Base-by-base conservation (phyloP, 805 yeast genomes). In the Candida silvicultrix region DNA sequence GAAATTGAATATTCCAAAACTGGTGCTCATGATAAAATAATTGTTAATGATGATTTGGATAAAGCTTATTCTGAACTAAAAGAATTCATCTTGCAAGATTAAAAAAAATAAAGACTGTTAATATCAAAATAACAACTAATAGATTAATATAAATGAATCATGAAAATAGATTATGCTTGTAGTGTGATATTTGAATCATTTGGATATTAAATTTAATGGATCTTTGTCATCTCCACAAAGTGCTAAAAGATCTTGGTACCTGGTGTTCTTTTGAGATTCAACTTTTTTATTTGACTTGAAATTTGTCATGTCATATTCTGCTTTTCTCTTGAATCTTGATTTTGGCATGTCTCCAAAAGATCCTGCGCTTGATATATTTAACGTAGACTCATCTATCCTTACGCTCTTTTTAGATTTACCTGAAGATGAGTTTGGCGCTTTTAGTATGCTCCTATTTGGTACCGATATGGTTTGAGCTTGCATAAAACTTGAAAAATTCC, bases 11-110 rank as follows among this genome's bases (percentile, higher is more conserved):
- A 81, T 65, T 84, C 97, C 35, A 68, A 86, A 61, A 79, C 89
- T 51, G 97, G 97, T 50, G 95, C 95, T 41, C 97, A 94, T 64
- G 99, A 94, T 69, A 73, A 75, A 63, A 76, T 85, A 48, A 80
- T 94, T 55, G 90, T 94, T 56, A 94, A 94, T 63, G 97, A 90
- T 59, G 89, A 92, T 59, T 76, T 94, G 55, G 96, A 94, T 28
- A 82, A 73, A 63, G 97, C 98, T 19, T 94, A 94, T 70, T 57
- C 58, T 34, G 87, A 90, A 67, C 78, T 94, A 62, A 87, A 81
- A 68, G 78, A 73, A 38, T 94, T 89, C 63, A 83, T 90, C 51
- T 73, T 86, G 53, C 72, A 74, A 47, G 60, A 56, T 7, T 32
- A 32, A 15, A 16, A 10, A 9, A 5, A 23, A 16, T 7, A 28